These are phyloP conservation scores for Edaphochlamys debaryana DNA, from an alignment of 139 green algal genomes.

Conservation along the genomic window DNA sequence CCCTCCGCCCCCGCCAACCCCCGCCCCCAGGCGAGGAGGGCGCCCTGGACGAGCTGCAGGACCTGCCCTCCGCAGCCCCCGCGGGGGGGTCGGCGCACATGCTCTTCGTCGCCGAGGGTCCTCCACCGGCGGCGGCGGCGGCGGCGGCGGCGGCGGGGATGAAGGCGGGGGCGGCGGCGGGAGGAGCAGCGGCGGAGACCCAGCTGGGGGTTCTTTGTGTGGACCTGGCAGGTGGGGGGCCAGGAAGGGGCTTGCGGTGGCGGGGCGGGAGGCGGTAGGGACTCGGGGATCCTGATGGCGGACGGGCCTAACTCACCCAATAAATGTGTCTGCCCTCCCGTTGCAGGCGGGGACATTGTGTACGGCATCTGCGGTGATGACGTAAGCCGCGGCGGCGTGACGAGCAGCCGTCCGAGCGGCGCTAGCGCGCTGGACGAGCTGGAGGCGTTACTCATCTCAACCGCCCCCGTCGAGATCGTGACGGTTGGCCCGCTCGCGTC, in stretches of 20 bases:
- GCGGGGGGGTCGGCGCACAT: too few relatives aligned
- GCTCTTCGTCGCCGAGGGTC: conserved; percentile 11
- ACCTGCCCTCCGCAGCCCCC: neutral
- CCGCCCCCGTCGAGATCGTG: conserved; percentile 80
- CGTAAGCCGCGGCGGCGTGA: too few relatives aligned
- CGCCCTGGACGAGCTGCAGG: conserved; percentile 39
- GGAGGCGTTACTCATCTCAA: conserved; percentile 73
- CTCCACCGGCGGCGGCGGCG: neutral
- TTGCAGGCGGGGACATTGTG: conserved; percentile 10
- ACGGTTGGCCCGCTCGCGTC: conserved; percentile 52
- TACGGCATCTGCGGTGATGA: conserved; percentile 14
- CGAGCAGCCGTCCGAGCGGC: neutral
- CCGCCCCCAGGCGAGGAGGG: conserved; percentile 40
- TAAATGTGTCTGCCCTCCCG: neutral
- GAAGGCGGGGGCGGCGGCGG: neutral
- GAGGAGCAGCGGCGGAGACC: too few relatives aligned
- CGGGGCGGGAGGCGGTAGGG: neutral
- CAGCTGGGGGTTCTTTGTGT: conserved; percentile 79
- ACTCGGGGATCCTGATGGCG: too few relatives aligned
- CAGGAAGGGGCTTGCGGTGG: neutral
- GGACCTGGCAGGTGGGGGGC: conserved; percentile 77
- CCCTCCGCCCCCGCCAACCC: too few relatives aligned
- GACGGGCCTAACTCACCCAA: neutral
- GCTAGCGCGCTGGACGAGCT: conserved; percentile 60
- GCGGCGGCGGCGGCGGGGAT: neutral